Conservation (phyloP, 1,284 basidiomycete species). For the Wolfiporia cocos region DNA sequence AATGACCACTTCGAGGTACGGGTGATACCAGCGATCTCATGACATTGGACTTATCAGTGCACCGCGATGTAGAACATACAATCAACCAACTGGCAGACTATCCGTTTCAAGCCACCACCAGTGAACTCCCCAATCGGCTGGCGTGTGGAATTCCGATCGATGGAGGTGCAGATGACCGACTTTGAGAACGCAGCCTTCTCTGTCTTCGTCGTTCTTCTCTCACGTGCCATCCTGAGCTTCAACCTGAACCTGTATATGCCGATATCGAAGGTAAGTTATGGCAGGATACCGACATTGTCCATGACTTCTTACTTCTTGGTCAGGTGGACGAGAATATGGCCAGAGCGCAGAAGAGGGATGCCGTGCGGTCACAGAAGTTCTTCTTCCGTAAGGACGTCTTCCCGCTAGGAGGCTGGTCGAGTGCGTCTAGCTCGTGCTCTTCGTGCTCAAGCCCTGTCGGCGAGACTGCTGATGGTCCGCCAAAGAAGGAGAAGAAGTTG, state of each 20-base stretch:
- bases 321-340: constrained; percentile 98
- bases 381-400: constrained; percentile 90
- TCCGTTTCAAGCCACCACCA: constrained; percentile 98
- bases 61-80: constrained; percentile 74
- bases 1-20: constrained; percentile 94
- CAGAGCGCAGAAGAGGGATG: constrained; percentile 83
- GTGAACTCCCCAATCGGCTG: constrained; percentile 91
- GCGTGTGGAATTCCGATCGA: constrained; percentile 97
- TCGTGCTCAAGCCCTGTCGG: constrained; percentile 48
- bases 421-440: constrained; percentile 35
- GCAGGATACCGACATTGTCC: neutral
- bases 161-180: constrained; percentile 99
- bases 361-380: constrained; percentile 71
- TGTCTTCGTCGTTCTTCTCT: constrained; percentile 91
- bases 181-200: constrained; percentile 98
- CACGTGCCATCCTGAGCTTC: constrained; percentile 88
- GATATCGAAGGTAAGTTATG: constrained; percentile 79
- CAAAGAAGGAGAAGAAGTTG: constrained; percentile 55
- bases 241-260: constrained; percentile 96
- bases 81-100: constrained; percentile 99
- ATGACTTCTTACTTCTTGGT: neutral
- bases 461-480: constrained; percentile 25
- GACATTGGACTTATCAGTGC: constrained; percentile 2
- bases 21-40: constrained; percentile 23
- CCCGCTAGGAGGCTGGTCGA: constrained; percentile 39